phyloP scores from a whole-genome alignment of 805 yeast genomes.

The Saturnispora quitensis region DNA sequence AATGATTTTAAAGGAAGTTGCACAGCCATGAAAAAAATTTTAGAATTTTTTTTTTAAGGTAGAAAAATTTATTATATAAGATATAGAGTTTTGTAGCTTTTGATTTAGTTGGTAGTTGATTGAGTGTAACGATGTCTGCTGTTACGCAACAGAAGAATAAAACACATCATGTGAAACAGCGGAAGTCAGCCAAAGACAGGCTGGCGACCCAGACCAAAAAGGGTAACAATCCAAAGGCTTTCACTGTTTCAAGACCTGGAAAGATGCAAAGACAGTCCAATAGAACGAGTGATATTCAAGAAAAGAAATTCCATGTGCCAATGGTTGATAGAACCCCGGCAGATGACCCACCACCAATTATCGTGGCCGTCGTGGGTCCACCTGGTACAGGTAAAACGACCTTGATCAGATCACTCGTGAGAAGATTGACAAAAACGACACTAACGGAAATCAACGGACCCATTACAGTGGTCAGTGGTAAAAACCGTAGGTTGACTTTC shows the following conservation, averaged over 20 bases:
- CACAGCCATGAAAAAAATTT: conserved; percentile 1
- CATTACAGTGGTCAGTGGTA: conserved; percentile 92
- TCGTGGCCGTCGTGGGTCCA: conserved; percentile 96
- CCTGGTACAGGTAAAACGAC: conserved; percentile 98
- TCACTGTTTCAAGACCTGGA: conserved; percentile 76
- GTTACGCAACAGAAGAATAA: conserved; percentile 42
- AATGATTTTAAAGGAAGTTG: background rate
- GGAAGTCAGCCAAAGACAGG: conserved; percentile 70
- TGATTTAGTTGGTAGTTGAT: background rate
- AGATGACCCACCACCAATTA: conserved; percentile 94
- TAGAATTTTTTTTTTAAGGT: background rate
- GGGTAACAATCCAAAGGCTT: conserved; percentile 78
- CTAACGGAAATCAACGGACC: conserved; percentile 89
- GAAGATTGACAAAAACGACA: conserved; percentile 81
- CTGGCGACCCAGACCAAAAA: conserved; percentile 52
- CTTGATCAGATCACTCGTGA: conserved; percentile 76
- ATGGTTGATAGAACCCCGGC: conserved; percentile 97
- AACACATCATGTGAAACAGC: conserved; percentile 61
- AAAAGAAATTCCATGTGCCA: conserved; percentile 86
- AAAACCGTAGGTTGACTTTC: conserved; percentile 83
- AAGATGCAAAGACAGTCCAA: conserved; percentile 77
- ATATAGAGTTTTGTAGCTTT: background rate
- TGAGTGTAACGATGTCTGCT: conserved; percentile 1
- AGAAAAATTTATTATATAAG: background rate
- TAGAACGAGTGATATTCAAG: conserved; percentile 75